phyloP scores from a whole-genome alignment of 1,284 basidiomycete genomes.

The Malassezia slooffiae region DNA sequence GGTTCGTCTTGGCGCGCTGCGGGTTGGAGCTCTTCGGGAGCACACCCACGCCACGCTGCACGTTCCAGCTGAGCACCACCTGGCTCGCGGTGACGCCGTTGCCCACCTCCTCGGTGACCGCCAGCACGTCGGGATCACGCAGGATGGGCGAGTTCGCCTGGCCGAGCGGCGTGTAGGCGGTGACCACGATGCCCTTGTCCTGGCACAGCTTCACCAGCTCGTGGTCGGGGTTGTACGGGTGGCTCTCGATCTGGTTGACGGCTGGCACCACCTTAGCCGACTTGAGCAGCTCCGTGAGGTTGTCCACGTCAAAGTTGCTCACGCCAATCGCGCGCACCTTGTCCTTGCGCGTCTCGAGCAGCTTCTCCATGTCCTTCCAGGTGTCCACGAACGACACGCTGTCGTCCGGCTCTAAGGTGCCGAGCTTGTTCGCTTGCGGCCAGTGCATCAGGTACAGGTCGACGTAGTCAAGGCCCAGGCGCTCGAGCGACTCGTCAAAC shows the following conservation, averaged over 20 bases:
- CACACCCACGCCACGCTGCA: constrained; percentile 51
- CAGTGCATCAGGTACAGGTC: constrained; percentile 36
- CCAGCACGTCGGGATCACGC: constrained; percentile 57
- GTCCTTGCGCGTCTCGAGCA: constrained; percentile 30
- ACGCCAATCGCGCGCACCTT: constrained; percentile 55
- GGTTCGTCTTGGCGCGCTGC: constrained; percentile 61
- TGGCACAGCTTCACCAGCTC: constrained; percentile 60
- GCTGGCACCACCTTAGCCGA: constrained; percentile 30
- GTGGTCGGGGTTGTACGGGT: constrained; percentile 50
- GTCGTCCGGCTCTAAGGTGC: constrained; percentile 10
- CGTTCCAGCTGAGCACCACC: constrained; percentile 60
- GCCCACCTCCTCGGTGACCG: constrained; percentile 52
- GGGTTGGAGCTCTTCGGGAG: constrained; percentile 50
- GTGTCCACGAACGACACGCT: constrained; percentile 23
- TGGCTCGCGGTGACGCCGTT: constrained; percentile 56
- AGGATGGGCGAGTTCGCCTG: constrained; percentile 65
- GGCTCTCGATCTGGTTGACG: constrained; percentile 34
- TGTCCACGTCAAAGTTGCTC: constrained; percentile 30
- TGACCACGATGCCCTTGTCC: constrained; percentile 59
- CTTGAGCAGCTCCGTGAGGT: constrained; percentile 22
- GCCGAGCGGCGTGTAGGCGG: constrained; percentile 76
- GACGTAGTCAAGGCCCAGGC: constrained; percentile 63
- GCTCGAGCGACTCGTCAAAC: constrained; percentile 59
- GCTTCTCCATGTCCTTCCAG: constrained; percentile 37
- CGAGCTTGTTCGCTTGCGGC: constrained; percentile 18